These are phyloP conservation scores for Aspergillus ochraceoroseus DNA, from an alignment of 2,329 filamentous ascomycete genomes.

Conservation along the genomic window DNA sequence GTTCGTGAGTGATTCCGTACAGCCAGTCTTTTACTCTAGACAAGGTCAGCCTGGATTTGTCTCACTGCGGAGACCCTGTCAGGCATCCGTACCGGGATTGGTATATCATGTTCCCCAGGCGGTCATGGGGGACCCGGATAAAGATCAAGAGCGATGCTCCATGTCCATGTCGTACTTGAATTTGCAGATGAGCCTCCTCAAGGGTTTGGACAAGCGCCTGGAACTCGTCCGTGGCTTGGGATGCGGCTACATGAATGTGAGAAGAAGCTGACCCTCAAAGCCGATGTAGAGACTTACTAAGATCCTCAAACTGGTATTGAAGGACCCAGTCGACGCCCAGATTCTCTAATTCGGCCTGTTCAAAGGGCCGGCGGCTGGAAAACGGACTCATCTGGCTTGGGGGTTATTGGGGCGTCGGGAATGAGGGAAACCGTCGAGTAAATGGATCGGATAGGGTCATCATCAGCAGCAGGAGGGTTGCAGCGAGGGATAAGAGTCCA, in stretches of 20 bases:
- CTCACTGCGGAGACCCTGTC: too few relatives aligned
- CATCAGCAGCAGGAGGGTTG: too few relatives aligned
- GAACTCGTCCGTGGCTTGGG: constrained; percentile 68
- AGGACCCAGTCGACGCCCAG: constrained; percentile 84
- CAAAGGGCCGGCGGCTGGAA: constrained; percentile 19
- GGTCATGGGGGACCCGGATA: constrained; percentile 69
- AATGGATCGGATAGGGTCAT: neutral
- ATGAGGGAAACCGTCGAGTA: too few relatives aligned
- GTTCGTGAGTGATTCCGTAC: constrained; percentile 72
- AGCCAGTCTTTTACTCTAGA: constrained; percentile 85
- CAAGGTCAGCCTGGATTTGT: neutral
- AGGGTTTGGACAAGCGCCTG: constrained; percentile 71
- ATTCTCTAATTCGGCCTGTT: constrained; percentile 45
- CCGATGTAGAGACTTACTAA: constrained; percentile 47
- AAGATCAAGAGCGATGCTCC: constrained; percentile 75
- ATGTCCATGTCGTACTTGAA: constrained; percentile 78
- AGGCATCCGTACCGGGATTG: constrained; percentile 61
- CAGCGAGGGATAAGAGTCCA: too few relatives aligned
- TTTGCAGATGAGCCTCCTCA: constrained; percentile 72
- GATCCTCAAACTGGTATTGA: constrained; percentile 65
- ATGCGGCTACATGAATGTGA: constrained; percentile 51
- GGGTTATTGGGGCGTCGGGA: neutral
- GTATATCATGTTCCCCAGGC: constrained; percentile 76
- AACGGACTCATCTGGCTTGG: constrained; percentile 26
- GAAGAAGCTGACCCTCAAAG: constrained; percentile 6